Percentiles rank a stretch among this genome's conserved stretches.
Conservation (phyloP, 1,139 yeast species). For the Zygosaccharomyces pseudobailii region DNA sequence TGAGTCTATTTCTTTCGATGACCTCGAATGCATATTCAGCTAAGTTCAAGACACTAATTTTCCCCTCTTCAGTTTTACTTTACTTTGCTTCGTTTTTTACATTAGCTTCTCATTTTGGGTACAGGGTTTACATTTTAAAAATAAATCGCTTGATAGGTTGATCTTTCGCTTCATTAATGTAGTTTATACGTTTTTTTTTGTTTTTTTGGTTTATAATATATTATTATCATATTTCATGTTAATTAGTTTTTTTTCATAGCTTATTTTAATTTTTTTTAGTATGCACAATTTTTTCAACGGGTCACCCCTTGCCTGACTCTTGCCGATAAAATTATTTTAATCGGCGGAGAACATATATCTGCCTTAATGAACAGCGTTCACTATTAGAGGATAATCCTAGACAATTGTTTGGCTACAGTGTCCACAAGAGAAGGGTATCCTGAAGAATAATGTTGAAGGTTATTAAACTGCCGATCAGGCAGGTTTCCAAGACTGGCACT, state of each 20-base stretch:
- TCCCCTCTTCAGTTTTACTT: neutral
- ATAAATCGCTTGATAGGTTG: neutral
- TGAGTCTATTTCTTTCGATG: constrained; percentile 69
- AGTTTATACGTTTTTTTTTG: neutral
- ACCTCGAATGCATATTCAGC: constrained; percentile 60
- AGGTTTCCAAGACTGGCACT: neutral
- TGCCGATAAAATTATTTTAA: neutral
- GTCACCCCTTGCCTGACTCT: constrained; percentile 1
- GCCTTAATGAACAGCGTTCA: neutral
- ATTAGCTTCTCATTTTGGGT: neutral
- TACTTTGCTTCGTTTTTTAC: neutral
- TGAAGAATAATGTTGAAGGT: neutral
- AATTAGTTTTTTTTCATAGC: neutral
- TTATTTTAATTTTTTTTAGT: neutral
- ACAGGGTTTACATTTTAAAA: neutral
- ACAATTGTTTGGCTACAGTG: neutral
- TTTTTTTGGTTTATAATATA: too few relatives aligned
- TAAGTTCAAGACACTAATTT: constrained; percentile 20
- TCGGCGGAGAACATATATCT: neutral
- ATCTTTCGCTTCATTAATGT: neutral
- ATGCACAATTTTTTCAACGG: neutral
- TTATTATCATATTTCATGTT: neutral
- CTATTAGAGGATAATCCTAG: neutral
- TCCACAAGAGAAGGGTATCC: neutral
- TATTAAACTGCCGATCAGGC: neutral